Evolutionary conservation across 768 basidiomycete genomes (phyloP), one percentile per base, ranked within the genome.

Genomic region (Royoungia palumana): DNA sequence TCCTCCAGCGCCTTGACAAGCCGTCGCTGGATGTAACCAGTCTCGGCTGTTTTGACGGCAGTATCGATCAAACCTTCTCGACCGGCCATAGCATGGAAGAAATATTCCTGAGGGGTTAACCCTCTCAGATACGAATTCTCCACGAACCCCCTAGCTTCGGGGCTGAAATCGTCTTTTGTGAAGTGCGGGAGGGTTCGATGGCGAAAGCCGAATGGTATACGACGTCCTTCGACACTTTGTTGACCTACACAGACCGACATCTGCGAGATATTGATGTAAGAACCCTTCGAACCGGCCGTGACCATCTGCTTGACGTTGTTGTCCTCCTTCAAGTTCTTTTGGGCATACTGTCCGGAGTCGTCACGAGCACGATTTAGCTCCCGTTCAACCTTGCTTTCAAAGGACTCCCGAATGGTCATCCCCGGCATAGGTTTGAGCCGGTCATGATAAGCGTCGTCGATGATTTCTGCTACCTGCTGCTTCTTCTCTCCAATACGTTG

Each of bases 281-380:
- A 94, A 70, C 94, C 94, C 71, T 99, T 98, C 12, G 96, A 96
- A 21, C 96, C 96, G 10, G 96, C 94, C 6, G 95, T 92, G 63
- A 98, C 95, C 96, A 99, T 99, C 80, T 98, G 96, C 78, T 98
- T 99, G 75, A 98, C 94, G 60, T 98, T 97, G 77, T 99, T 98
- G 72, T 96, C 94, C 67, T 92, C 91, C 78, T 98, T 98, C 79
- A 98, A 75, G 64, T 87, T 87, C 72, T 93, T 87, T 72, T 98
- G 93, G n/a, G 94, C 95, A 38, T 86, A 89, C 65, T 93, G 92
- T 75, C 96, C 96, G 24, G 93, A 93, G 40, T 81, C 80, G 64
- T 98, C 96, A 77, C 94, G 93, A 56, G 95, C 96, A 68, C 86
- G 74, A 67, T 99, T 97, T 60, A 99, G 80, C 65, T 92, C 83